Percentiles rank a stretch among this genome's conserved stretches.
phyloP scores from a whole-genome alignment of 1,284 basidiomycete genomes.

The Marasmius tenuissimus region DNA sequence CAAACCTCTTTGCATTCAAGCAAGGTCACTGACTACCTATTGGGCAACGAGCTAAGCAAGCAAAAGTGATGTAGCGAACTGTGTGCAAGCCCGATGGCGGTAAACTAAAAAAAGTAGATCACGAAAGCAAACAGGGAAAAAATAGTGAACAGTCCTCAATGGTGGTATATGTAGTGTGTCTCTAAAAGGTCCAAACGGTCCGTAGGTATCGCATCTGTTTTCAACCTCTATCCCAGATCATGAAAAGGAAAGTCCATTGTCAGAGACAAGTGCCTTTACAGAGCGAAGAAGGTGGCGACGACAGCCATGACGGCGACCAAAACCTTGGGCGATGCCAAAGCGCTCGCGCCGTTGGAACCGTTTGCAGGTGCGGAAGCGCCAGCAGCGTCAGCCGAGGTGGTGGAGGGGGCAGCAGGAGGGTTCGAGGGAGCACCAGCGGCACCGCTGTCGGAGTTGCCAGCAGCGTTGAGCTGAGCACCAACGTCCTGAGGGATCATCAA shows the following conservation, averaged over 20 bases:
- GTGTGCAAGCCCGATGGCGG: not conserved
- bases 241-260: conserved; percentile 19
- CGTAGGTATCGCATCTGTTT: conserved; percentile 8
- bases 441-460: conserved; percentile 25
- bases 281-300: conserved; percentile 53
- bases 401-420: conserved; percentile 24
- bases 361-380: conserved; percentile 18
- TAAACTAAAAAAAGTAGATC: conserved; percentile 6
- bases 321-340: conserved; percentile 48
- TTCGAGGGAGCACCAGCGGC: conserved; percentile 23
- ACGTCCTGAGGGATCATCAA: conserved; percentile 62
- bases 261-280: conserved; percentile 36
- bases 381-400: conserved; percentile 25
- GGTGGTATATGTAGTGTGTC: conserved; percentile 10
- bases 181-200: conserved; percentile 12
- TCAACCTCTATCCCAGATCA: not conserved
- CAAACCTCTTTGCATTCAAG: conserved; percentile 14
- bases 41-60: conserved; percentile 7
- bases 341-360: conserved; percentile 45
- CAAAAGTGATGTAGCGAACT: conserved; percentile 1
- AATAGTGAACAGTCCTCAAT: conserved; percentile 10
- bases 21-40: conserved; percentile 14
- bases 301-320: conserved; percentile 51
- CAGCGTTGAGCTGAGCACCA: conserved; percentile 39
- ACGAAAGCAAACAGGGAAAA: conserved; percentile 7